Conservation (phyloP, 2,329 filamentous ascomycete genomes). For the Acrocalymma vagum region DNA sequence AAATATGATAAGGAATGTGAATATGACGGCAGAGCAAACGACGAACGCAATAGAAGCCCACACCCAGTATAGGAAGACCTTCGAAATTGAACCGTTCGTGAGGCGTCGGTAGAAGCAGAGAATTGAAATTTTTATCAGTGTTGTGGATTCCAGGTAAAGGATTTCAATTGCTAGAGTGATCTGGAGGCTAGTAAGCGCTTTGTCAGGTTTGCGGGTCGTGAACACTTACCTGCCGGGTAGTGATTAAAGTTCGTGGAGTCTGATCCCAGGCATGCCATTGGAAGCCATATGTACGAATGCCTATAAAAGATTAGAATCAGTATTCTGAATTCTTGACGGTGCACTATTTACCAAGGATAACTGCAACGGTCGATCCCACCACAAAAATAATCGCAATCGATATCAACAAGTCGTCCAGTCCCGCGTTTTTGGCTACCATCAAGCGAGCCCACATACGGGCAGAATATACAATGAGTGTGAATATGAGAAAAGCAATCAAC, state of each 20-base stretch:
- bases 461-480: slow-evolving; percentile 48
- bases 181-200: slow-evolving; percentile 5
- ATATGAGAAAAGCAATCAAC: slow-evolving; percentile 44
- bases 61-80: slow-evolving; percentile 41
- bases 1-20: slow-evolving; percentile 41
- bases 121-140: slow-evolving; percentile 34
- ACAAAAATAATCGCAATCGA: slow-evolving; percentile 49
- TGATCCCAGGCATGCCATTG: slow-evolving; percentile 31
- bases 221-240: slow-evolving; percentile 18
- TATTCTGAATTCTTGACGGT: not conserved
- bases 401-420: slow-evolving; percentile 55
- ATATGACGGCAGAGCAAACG: slow-evolving; percentile 42
- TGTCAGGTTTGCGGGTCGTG: not conserved
- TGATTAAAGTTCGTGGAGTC: slow-evolving; percentile 15
- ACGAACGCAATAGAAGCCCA: slow-evolving; percentile 45
- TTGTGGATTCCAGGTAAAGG: slow-evolving; percentile 24
- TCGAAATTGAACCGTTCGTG: slow-evolving; percentile 35
- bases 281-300: slow-evolving; percentile 21
- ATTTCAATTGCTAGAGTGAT: slow-evolving; percentile 27
- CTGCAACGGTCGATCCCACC: slow-evolving; percentile 22
- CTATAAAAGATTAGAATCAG: slow-evolving; percentile 14
- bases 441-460: slow-evolving; percentile 55
- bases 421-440: slow-evolving; percentile 52
- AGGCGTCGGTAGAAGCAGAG: slow-evolving; percentile 50
- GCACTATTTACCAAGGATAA: slow-evolving; percentile 18